Evolutionary conservation across 495 filamentous ascomycete genomes (phyloP).

Genomic region (Trichocladium uniseriatum): DNA sequence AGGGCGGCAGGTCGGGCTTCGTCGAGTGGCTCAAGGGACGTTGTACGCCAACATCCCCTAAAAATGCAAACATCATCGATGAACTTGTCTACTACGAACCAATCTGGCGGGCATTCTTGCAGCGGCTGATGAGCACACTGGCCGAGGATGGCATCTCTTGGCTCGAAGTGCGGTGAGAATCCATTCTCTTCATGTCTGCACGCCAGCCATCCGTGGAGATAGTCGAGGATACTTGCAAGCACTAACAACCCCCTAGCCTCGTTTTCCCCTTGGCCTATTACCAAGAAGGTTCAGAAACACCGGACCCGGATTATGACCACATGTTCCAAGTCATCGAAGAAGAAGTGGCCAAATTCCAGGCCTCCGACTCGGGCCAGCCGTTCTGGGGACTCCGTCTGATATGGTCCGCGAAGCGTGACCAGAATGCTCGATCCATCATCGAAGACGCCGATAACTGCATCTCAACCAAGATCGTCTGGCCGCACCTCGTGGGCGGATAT

Average conservation of each 20-base stretch:
- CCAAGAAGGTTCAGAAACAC: conserved; percentile 45
- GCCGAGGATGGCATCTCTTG: conserved; percentile 71
- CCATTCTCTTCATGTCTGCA: neutral
- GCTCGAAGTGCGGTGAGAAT: conserved; percentile 53
- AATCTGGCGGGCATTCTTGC: conserved; percentile 70
- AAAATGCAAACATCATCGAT: conserved; percentile 40
- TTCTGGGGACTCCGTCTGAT: conserved; percentile 88
- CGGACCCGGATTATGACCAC: conserved; percentile 53
- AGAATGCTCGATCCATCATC: conserved; percentile 55
- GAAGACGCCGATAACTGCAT: conserved; percentile 82
- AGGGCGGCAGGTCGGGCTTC: conserved; percentile 60
- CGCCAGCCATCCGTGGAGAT: too few species aligned
- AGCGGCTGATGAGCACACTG: conserved; percentile 55
- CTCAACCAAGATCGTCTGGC: conserved; percentile 64
- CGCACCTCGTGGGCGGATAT: conserved; percentile 73
- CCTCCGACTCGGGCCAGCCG: conserved; percentile 47
- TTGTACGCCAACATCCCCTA: conserved; percentile 48
- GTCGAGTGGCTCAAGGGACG: conserved; percentile 66
- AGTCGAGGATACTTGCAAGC: neutral
- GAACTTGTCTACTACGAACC: conserved; percentile 83
- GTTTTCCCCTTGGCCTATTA: conserved; percentile 53
- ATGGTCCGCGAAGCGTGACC: conserved; percentile 64
- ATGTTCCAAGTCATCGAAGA: conserved; percentile 65
- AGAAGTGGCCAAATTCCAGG: conserved; percentile 67
- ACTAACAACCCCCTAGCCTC: neutral